Percentiles rank a stretch among this genome's conserved stretches.
phyloP scores from a whole-genome alignment of 257 asterid genomes.

The Nicotiana tomentosiformis region DNA sequence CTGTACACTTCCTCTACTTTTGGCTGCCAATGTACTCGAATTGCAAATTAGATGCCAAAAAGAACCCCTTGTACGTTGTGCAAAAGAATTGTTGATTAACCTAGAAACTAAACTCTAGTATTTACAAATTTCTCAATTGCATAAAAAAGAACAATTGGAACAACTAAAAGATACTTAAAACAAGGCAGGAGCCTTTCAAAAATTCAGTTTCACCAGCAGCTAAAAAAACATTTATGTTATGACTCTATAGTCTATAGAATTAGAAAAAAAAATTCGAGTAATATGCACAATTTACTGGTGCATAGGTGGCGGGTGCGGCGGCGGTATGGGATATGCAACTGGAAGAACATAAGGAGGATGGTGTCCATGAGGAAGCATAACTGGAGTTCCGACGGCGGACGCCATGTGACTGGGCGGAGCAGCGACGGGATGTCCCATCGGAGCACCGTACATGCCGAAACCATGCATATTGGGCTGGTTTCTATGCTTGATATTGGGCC shows the following conservation, averaged over 20 bases:
- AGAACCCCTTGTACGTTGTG: too few relatives aligned
- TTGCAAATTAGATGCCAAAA: too few relatives aligned
- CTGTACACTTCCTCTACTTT: background rate
- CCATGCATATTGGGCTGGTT: constrained; percentile 51
- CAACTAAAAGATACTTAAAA: background rate
- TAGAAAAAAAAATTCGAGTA: background rate
- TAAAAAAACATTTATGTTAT: background rate
- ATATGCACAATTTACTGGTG: constrained; percentile 26
- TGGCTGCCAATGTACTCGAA: background rate
- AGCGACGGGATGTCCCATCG: constrained; percentile 72
- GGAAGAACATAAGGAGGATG: constrained; percentile 60
- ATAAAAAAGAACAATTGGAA: background rate
- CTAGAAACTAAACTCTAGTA: background rate
- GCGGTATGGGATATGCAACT: constrained; percentile 58
- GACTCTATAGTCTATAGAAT: background rate
- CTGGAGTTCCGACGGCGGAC: constrained; percentile 83
- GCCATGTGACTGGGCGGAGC: constrained; percentile 62
- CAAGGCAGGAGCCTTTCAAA: background rate
- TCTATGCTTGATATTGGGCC: constrained; percentile 48
- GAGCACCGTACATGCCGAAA: constrained; percentile 63
- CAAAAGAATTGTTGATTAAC: background rate
- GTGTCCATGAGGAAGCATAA: constrained; percentile 70
- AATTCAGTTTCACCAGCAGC: background rate
- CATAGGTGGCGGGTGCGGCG: constrained; percentile 40
- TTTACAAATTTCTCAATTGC: background rate